Conservation (phyloP, 768 basidiomycete genomes). For the Kwoniella dejecticola region DNA sequence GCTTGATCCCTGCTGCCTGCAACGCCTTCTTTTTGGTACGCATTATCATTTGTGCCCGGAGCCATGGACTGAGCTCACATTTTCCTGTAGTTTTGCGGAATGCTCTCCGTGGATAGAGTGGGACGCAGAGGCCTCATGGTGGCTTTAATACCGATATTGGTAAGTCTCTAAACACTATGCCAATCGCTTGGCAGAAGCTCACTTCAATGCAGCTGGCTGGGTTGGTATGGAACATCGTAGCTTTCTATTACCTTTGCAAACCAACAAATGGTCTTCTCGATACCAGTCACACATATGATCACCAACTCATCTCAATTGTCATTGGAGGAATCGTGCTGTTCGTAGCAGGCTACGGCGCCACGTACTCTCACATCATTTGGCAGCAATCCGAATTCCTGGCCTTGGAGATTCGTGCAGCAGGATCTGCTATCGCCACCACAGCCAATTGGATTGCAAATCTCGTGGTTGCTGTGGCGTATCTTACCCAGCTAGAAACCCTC, state of each 20-base stretch:
- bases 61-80: too few species aligned
- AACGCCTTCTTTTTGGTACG: slow-evolving; percentile 26
- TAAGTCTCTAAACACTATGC: not conserved
- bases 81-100: slow-evolving; percentile 11
- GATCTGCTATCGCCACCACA: slow-evolving; percentile 18
- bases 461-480: slow-evolving; percentile 2
- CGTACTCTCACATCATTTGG: slow-evolving; percentile 28
- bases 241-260: slow-evolving; percentile 4
- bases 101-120: slow-evolving; percentile 26
- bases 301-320: slow-evolving; percentile 1
- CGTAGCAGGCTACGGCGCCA: slow-evolving; percentile 9
- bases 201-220: slow-evolving; percentile 16
- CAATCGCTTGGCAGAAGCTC: not conserved
- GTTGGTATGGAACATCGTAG: slow-evolving; percentile 18
- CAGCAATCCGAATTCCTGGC: slow-evolving; percentile 28
- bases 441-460: slow-evolving; percentile 31
- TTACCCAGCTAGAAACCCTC: slow-evolving; percentile 9
- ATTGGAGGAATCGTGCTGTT: slow-evolving; percentile 29
- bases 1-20: slow-evolving; percentile 18
- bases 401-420: slow-evolving; percentile 30
- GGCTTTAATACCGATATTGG: slow-evolving; percentile 14
- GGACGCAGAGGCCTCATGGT: slow-evolving; percentile 29
- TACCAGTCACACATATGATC: not conserved
- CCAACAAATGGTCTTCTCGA: slow-evolving; percentile 2
- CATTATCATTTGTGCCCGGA: too few species aligned